These are phyloP conservation scores for Backusella psychrophila DNA, from an alignment of 192 early-diverging fungal genomes.

Conservation along the genomic window DNA sequence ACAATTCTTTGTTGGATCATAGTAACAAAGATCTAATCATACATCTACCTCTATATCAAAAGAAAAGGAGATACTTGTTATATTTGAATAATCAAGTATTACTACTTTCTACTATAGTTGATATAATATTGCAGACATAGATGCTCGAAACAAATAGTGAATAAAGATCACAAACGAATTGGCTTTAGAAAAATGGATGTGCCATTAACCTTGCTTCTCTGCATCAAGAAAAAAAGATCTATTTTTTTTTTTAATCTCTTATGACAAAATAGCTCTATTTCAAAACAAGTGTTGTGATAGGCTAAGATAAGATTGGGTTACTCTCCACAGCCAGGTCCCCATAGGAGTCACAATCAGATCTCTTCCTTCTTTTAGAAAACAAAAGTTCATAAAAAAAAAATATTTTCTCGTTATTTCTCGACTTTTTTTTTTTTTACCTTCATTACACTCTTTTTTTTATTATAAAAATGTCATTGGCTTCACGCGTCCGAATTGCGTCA, in stretches of 20 bases:
- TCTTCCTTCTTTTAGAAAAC: background rate
- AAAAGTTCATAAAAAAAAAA: background rate
- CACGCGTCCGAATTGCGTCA: slow-evolving; percentile 2
- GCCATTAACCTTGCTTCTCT: background rate
- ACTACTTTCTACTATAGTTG: no score
- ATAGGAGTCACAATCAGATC: background rate
- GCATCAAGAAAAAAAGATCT: background rate
- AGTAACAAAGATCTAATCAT: no score
- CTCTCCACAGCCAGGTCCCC: background rate
- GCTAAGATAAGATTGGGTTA: background rate
- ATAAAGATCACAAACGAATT: no score
- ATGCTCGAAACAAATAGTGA: no score
- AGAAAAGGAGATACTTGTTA: no score
- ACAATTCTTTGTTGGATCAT: no score
- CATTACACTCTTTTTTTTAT: background rate
- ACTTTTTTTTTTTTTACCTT: background rate
- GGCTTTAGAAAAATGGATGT: no score
- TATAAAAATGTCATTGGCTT: background rate
- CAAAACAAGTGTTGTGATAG: background rate
- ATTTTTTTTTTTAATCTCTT: background rate
- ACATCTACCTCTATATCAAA: no score
- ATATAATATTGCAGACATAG: no score
- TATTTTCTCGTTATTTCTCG: background rate
- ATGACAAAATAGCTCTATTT: background rate
- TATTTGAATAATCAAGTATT: no score